These are phyloP conservation scores for Exophiala aquamarina DNA, from an alignment of 2,329 filamentous ascomycete genomes.

Conservation along the genomic window DNA sequence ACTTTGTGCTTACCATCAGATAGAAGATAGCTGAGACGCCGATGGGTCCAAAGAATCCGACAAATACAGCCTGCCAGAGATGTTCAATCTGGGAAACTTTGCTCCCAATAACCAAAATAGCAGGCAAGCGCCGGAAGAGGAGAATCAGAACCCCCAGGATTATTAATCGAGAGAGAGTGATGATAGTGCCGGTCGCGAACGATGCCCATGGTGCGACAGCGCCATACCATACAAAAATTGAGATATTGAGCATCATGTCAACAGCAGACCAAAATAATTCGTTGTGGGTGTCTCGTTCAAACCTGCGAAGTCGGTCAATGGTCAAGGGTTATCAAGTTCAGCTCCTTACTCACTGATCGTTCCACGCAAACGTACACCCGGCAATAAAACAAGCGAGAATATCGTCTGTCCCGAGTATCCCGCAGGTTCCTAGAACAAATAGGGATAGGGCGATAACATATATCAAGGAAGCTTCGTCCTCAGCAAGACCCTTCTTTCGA, in stretches of 20 bases:
- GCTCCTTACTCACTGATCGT: conserved; percentile 47
- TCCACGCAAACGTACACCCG: conserved; percentile 70
- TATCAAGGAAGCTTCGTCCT: conserved; percentile 81
- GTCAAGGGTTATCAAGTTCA: conserved; percentile 43
- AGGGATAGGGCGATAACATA: conserved; percentile 76
- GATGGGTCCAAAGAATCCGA: conserved; percentile 90
- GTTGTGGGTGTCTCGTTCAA: conserved; percentile 80
- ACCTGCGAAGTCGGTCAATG: conserved; percentile 65
- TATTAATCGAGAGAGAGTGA: conserved; percentile 72
- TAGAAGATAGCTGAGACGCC: conserved; percentile 90
- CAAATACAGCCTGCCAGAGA: conserved; percentile 72
- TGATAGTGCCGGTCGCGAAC: conserved; percentile 66
- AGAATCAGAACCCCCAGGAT: conserved; percentile 72
- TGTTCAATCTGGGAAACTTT: conserved; percentile 77
- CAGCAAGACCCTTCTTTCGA: conserved; percentile 75
- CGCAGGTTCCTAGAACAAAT: conserved; percentile 28
- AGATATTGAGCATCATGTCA: conserved; percentile 87
- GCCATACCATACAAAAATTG: conserved; percentile 87
- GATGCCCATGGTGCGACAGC: conserved; percentile 76
- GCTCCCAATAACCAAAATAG: conserved; percentile 70
- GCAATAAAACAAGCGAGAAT: conserved; percentile 32
- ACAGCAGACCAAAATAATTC: conserved; percentile 91
- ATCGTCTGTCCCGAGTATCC: conserved; percentile 30
- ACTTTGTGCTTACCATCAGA: conserved; percentile 75
- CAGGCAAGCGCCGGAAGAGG: conserved; percentile 72